Base-by-base conservation (phyloP, 352 stramenopile genomes). In the Globisporangium camurandrum region DNA sequence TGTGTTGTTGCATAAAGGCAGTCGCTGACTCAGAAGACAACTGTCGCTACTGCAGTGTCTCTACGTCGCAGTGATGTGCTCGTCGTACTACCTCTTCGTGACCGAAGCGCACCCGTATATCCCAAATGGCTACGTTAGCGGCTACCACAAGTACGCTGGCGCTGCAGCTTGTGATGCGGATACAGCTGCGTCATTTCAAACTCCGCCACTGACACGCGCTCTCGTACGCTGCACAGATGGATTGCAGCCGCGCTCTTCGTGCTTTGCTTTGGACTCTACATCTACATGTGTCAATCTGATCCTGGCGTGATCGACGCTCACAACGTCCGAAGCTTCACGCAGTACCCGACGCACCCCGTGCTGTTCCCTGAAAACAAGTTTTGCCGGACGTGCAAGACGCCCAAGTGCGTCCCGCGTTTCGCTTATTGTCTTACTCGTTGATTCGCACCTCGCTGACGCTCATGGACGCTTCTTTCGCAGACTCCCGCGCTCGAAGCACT, bases 401-500 rank as follows among this genome's bases (percentile, higher is more conserved):
- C 63, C 42, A 96, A 96, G 82, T 93, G 48, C 51, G 67, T 67
- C 41, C 4, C 14, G 10, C 12, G 40, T 37, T 27, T 40, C n/a
- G 4, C 3, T 44, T 20, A 26, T 17, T 3, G 39, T 17, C 8
- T 7, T 5, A n/a, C n/a, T 12, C 23, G 39, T 12, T 10, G 39
- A 31, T 12, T 28, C 14, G n/a, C 39, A 22, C n/a, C n/a, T n/a
- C n/a, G n/a, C n/a, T n/a, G 20, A 7, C 39, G 12, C 20, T 19
- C 38, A 22, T 47, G 26, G 34, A 12, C 23, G 16, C 12, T 12
- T 46, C 12, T 30, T 44, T 14, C 49, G 23, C 39, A 90, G 78
- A 49, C 48, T 93, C 11, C 83, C 87, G 7, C 64, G 87, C 16
- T 95, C 83, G 27, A 96, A 96, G 61, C 87, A 96, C 68, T 96